Evolutionary conservation across 768 basidiomycete genomes (phyloP).

Genomic region (Panaeolus cyanescens): DNA sequence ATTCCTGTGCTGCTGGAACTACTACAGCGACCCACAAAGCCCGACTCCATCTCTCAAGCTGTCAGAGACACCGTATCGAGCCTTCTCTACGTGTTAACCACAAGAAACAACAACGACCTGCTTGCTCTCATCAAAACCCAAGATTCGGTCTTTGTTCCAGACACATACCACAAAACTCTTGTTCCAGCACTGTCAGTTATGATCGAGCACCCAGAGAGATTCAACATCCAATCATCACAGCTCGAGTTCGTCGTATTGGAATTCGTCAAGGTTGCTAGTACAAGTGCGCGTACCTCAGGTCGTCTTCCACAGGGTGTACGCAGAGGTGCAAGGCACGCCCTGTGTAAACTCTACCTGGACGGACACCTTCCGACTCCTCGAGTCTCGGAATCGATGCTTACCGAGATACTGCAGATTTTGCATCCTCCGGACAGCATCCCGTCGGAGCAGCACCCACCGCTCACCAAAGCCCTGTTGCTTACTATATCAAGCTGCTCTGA

Average conservation of each 20-base stretch:
- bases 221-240: constrained; percentile 30
- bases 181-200: constrained; percentile 34
- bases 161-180: constrained; percentile 32
- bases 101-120: constrained; percentile 25
- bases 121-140: constrained; percentile 28
- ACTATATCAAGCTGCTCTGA: constrained; percentile 30
- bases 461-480: constrained; percentile 30
- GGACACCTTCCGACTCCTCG: constrained; percentile 31
- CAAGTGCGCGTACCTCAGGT: constrained; percentile 27
- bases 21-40: constrained; percentile 28
- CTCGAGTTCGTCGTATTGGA: constrained; percentile 33
- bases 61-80: constrained; percentile 29
- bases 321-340: constrained; percentile 27
- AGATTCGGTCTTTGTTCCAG: constrained; percentile 15
- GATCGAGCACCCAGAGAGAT: constrained; percentile 28
- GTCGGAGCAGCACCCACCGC: constrained; percentile 23
- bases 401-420: constrained; percentile 38
- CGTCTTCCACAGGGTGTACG: constrained; percentile 29
- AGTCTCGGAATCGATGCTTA: constrained; percentile 31
- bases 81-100: constrained; percentile 32
- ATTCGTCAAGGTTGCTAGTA: constrained; percentile 33
- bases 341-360: constrained; percentile 37
- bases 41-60: constrained; percentile 22
- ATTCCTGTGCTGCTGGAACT: constrained; percentile 37
- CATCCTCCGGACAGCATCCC: constrained; percentile 30